Percentiles rank a stretch among this genome's conserved stretches.
Evolutionary conservation across 2,329 filamentous ascomycete species (phyloP).

Genomic region (Exophiala phaeomuriformis): DNA sequence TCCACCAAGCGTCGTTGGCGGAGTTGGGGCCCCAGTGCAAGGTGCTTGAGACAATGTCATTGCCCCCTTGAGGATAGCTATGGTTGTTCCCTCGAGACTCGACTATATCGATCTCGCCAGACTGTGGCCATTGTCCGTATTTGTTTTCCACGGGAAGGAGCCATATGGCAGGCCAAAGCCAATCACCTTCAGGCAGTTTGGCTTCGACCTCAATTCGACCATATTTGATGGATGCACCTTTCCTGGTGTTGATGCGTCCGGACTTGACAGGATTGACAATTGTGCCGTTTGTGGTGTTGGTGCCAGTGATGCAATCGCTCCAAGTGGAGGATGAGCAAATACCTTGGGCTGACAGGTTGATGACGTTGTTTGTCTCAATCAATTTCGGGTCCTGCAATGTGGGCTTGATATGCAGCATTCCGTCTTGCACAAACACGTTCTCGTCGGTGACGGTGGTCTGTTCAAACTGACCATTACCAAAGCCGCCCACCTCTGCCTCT

Average conservation of each 20-base stretch:
- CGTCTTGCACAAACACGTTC: slow-evolving; percentile 66
- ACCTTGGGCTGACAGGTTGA: slow-evolving; percentile 60
- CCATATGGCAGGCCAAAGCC: slow-evolving; percentile 88
- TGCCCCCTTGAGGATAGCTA: slow-evolving; percentile 67
- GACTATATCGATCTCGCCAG: slow-evolving; percentile 76
- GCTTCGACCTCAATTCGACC: slow-evolving; percentile 75
- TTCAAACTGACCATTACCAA: slow-evolving; percentile 71
- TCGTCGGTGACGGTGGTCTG: slow-evolving; percentile 64
- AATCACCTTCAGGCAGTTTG: slow-evolving; percentile 68
- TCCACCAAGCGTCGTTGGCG: slow-evolving; percentile 72
- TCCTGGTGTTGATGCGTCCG: slow-evolving; percentile 68
- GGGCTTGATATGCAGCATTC: slow-evolving; percentile 66
- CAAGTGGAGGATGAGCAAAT: slow-evolving; percentile 59
- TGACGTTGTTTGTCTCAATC: slow-evolving; percentile 58
- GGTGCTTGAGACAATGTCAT: slow-evolving; percentile 71
- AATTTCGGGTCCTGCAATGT: slow-evolving; percentile 64
- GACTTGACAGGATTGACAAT: slow-evolving; percentile 73
- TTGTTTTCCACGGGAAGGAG: slow-evolving; percentile 67
- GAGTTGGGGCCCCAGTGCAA: slow-evolving; percentile 74
- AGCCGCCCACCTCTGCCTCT: slow-evolving; percentile 52
- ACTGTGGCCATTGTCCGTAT: slow-evolving; percentile 71
- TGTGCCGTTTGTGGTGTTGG: slow-evolving; percentile 69
- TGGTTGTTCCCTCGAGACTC: slow-evolving; percentile 78
- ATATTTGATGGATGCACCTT: slow-evolving; percentile 65
- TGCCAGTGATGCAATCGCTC: slow-evolving; percentile 60